These are phyloP conservation scores for Marasmius oreades DNA, from an alignment of 1,284 basidiomycete species.

Conservation along the genomic window DNA sequence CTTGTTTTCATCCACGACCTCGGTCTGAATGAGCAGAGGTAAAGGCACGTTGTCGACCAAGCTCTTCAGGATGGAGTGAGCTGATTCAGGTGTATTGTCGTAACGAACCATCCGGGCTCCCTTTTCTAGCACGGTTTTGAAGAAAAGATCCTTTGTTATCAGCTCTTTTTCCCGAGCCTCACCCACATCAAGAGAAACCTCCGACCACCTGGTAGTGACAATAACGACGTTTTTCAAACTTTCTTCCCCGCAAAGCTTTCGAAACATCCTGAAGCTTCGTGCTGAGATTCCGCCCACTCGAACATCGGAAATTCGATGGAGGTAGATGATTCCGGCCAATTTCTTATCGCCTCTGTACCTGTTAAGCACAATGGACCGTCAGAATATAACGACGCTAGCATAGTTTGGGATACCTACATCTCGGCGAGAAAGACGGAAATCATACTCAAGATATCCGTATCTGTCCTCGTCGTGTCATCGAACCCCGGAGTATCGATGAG, in stretches of 20 bases:
- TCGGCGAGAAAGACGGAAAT: constrained; percentile 20
- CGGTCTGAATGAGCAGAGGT: constrained; percentile 24
- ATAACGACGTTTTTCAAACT: constrained; percentile 46
- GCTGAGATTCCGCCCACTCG: constrained; percentile 48
- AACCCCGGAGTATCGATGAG: constrained; percentile 34
- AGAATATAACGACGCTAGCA: too few species aligned
- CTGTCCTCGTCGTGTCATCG: constrained; percentile 28
- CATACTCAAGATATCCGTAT: constrained; percentile 25
- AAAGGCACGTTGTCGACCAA: constrained; percentile 28
- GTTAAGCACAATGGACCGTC: neutral
- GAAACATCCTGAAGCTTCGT: constrained; percentile 48
- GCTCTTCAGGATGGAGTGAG: constrained; percentile 30
- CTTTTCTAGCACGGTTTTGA: constrained; percentile 41
- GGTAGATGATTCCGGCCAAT: constrained; percentile 49
- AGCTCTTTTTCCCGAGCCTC: constrained; percentile 39
- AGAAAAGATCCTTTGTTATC: constrained; percentile 37
- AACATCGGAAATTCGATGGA: constrained; percentile 52
- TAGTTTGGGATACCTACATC: constrained; percentile 12
- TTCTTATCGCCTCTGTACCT: constrained; percentile 40
- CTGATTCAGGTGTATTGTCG: constrained; percentile 29
- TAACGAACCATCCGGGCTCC: constrained; percentile 40
- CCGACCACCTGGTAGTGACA: constrained; percentile 51
- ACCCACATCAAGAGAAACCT: constrained; percentile 32
- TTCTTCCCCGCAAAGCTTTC: constrained; percentile 47
- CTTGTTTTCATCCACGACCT: constrained; percentile 27